Evolutionary conservation across 768 basidiomycete genomes (phyloP).

Genomic region (Dacryopinax primogenitus): DNA sequence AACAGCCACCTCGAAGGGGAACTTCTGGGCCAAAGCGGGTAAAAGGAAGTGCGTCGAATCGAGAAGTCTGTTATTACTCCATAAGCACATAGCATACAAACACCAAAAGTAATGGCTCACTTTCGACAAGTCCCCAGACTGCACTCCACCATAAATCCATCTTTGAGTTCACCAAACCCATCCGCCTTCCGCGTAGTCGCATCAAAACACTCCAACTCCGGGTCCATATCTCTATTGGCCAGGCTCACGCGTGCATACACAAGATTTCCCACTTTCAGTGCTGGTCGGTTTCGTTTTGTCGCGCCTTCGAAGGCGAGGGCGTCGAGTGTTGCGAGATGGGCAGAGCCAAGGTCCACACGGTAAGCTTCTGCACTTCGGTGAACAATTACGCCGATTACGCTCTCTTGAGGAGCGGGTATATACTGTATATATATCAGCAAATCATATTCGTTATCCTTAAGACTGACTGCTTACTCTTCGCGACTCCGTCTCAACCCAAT

Average conservation of each 20-base stretch:
- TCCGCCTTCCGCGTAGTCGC: slow-evolving; percentile 83
- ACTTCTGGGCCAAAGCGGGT: slow-evolving; percentile 61
- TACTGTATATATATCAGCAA: slow-evolving; percentile 42
- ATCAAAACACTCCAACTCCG: slow-evolving; percentile 93
- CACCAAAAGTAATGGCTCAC: slow-evolving; percentile 37
- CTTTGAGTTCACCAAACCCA: slow-evolving; percentile 87
- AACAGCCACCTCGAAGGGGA: slow-evolving; percentile 77
- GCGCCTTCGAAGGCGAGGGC: slow-evolving; percentile 92
- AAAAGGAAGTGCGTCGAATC: slow-evolving; percentile 73
- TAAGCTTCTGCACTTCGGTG: slow-evolving; percentile 78
- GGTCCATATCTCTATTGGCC: slow-evolving; percentile 96
- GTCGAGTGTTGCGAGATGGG: slow-evolving; percentile 74
- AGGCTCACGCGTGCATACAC: slow-evolving; percentile 87
- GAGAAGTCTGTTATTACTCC: slow-evolving; percentile 43
- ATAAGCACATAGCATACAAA: neutral
- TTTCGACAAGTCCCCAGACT: slow-evolving; percentile 75
- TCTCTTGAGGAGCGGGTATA: slow-evolving; percentile 77
- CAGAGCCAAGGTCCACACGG: slow-evolving; percentile 85
- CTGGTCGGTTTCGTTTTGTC: slow-evolving; percentile 85
- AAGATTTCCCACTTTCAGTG: slow-evolving; percentile 82
- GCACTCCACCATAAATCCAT: slow-evolving; percentile 69
- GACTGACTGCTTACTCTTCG: slow-evolving; percentile 48
- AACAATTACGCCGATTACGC: slow-evolving; percentile 70
- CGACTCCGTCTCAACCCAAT: slow-evolving; percentile 77
- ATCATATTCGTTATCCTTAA: slow-evolving; percentile 10